These are phyloP conservation scores for Parietichytrium sp. DNA, from an alignment of 108 stramenopile genomes.

Conservation along the genomic window DNA sequence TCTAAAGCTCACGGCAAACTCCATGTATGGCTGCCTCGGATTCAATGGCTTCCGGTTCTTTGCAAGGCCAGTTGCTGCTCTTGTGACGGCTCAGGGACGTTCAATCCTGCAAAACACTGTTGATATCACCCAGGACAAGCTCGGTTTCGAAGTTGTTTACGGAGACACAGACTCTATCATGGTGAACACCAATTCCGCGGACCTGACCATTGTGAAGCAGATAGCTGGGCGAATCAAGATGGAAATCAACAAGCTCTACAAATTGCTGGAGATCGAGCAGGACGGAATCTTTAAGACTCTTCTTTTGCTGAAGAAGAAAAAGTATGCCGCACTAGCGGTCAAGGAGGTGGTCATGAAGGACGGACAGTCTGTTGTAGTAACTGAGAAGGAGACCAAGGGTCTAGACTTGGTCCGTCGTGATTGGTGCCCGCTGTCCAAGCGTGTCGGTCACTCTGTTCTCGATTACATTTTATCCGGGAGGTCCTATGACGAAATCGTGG, in stretches of 20 bases:
- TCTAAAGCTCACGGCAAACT: constrained; percentile 97
- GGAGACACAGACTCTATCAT: constrained; percentile 99
- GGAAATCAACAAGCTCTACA: constrained; percentile 96
- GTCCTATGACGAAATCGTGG: constrained; percentile 78
- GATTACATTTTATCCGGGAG: constrained; percentile 85
- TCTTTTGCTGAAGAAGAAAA: constrained; percentile 98
- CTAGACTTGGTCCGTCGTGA: constrained; percentile 97
- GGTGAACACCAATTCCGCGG: constrained; percentile 92
- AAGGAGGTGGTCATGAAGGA: constrained; percentile 61
- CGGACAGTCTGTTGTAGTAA: constrained; percentile 49
- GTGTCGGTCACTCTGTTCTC: constrained; percentile 83
- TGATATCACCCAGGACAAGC: constrained; percentile 80
- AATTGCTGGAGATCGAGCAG: constrained; percentile 92
- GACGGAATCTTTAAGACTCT: constrained; percentile 93
- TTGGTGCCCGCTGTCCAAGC: constrained; percentile 96
- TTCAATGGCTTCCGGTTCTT: constrained; percentile 93
- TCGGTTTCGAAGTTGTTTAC: constrained; percentile 97
- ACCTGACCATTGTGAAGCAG: constrained; percentile 70
- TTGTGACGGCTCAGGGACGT: constrained; percentile 95
- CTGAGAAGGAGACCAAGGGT: constrained; percentile 86
- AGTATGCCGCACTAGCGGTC: constrained; percentile 92
- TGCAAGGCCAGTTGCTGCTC: constrained; percentile 95
- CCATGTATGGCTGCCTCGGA: constrained; percentile 99
- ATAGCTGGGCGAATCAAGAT: constrained; percentile 86
- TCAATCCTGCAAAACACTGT: constrained; percentile 94